Base-by-base conservation (phyloP, 257 asterid species). In the Plectranthus barbatus region DNA sequence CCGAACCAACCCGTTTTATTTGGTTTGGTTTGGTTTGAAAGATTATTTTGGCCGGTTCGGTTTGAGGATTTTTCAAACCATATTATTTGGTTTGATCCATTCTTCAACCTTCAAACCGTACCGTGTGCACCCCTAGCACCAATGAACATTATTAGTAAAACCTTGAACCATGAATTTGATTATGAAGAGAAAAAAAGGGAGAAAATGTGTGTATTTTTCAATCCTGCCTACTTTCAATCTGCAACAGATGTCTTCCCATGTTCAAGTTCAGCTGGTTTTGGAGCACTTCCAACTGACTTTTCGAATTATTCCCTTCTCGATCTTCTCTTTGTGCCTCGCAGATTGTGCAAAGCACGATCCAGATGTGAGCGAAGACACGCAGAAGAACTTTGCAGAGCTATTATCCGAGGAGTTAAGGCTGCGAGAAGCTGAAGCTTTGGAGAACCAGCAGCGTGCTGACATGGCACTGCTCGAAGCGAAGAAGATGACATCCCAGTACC, bases 301-400 rank as follows among this genome's bases (percentile, higher is more conserved):
- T 67, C 59, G 33, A 34, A 54, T 36, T 5, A 37, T 67, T 19
- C 2, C 71, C 37, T 3, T 26, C 4, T 61, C 13, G 0, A 13
- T 69, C 33, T 49, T 45, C 23, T 68, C 59, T 50, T 18, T 45
- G 19, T 49, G 9, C 47, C 60, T 37, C 72, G 21, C 84, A 91
- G 98, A 88, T 74, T 91, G 98, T 63, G 90, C 86, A 7, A 91
- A 86, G 81, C 95, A 67, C 57, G 96, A 91, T 62, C 94, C 95
- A 36, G 96, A 86, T 20, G 90, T 88, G 62, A 81, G 79, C 10
- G 95, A 86, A 69, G 98, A 88, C 63, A 84, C 91, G 5, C 91
- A 91, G 72, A 91, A 83, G 77, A 86, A 86, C 72, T 91, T 86
- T 10, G 89, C 89, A 0, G 98, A 91, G 47, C 85, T 91, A 17